phyloP scores from a whole-genome alignment of 306 rosid genomes.

The Oemleria cerasiformis region DNA sequence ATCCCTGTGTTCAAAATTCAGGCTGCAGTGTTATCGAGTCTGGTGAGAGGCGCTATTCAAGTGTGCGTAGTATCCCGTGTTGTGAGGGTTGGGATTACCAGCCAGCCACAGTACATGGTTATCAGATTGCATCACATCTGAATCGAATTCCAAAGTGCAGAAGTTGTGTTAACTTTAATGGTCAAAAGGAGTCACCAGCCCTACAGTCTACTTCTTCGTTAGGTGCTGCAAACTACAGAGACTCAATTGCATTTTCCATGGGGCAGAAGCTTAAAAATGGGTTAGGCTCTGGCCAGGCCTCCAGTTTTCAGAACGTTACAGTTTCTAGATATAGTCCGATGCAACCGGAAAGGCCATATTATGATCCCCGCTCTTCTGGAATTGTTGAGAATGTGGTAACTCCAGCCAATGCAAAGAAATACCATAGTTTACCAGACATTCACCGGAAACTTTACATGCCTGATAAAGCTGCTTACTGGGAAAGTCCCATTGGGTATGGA shows the following conservation, averaged over 20 bases:
- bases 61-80: conserved; percentile 53
- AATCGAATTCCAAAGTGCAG: conserved; percentile 44
- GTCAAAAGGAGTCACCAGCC: conserved; percentile 42
- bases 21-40: conserved; percentile 37
- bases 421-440: conserved; percentile 84
- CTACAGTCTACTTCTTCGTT: conserved; percentile 46
- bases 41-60: conserved; percentile 61
- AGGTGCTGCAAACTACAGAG: conserved; percentile 54
- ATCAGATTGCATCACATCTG: conserved; percentile 61
- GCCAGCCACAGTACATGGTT: conserved; percentile 82
- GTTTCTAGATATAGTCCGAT: conserved; percentile 50
- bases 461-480: conserved; percentile 54
- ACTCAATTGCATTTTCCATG: conserved; percentile 53
- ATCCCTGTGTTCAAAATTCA: conserved; percentile 51
- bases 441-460: conserved; percentile 46
- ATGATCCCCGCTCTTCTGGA: conserved; percentile 47
- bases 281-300: conserved; percentile 48
- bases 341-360: conserved; percentile 54
- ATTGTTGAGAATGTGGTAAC: conserved; percentile 41
- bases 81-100: conserved; percentile 66
- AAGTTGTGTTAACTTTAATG: conserved; percentile 46
- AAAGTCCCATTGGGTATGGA: conserved; percentile 51
- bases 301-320: conserved; percentile 47
- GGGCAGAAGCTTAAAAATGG: conserved; percentile 69
- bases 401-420: conserved; percentile 70